A percentile compares a stretch with the other conserved stretches of the same genome.
phyloP scores from a whole-genome alignment of 2,329 filamentous ascomycete species.

The Mycogone perniciosa region DNA sequence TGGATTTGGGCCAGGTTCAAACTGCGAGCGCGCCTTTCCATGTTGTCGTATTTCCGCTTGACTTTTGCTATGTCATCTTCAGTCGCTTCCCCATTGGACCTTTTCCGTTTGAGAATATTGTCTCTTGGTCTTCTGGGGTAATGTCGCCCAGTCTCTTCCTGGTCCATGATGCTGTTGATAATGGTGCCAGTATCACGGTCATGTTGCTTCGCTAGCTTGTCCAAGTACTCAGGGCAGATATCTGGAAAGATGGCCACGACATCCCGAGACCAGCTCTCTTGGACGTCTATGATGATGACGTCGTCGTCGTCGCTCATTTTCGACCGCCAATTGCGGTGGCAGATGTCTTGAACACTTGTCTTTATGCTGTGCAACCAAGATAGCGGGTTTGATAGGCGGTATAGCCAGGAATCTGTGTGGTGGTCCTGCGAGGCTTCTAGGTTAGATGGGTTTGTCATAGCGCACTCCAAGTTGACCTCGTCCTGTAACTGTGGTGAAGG shows the following conservation, averaged over 20 bases:
- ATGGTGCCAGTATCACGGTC: conserved; percentile 25
- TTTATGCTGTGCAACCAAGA: background rate
- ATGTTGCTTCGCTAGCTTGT: conserved; percentile 20
- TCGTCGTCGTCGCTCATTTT: conserved; percentile 7
- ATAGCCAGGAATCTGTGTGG: no score
- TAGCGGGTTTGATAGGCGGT: background rate
- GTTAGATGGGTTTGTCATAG: no score
- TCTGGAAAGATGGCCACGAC: conserved; percentile 36
- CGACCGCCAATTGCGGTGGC: background rate
- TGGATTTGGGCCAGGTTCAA: background rate
- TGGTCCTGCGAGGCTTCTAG: no score
- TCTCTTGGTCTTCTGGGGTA: conserved; percentile 30
- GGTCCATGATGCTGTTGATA: conserved; percentile 35
- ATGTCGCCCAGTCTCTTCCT: conserved; percentile 29
- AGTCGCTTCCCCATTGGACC: conserved; percentile 18
- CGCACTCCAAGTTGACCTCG: no score
- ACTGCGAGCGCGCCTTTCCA: background rate
- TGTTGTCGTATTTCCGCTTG: background rate
- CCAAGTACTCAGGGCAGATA: conserved; percentile 36
- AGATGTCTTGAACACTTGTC: background rate
- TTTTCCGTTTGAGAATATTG: conserved; percentile 37
- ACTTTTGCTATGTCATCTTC: conserved; percentile 6
- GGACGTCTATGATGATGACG: background rate
- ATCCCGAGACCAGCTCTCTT: conserved; percentile 14
- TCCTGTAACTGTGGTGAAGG: no score